Percentiles rank a stretch among this genome's conserved stretches.
Conservation (phyloP, 2,329 filamentous ascomycete species). For the Emericellopsis cladophorae region DNA sequence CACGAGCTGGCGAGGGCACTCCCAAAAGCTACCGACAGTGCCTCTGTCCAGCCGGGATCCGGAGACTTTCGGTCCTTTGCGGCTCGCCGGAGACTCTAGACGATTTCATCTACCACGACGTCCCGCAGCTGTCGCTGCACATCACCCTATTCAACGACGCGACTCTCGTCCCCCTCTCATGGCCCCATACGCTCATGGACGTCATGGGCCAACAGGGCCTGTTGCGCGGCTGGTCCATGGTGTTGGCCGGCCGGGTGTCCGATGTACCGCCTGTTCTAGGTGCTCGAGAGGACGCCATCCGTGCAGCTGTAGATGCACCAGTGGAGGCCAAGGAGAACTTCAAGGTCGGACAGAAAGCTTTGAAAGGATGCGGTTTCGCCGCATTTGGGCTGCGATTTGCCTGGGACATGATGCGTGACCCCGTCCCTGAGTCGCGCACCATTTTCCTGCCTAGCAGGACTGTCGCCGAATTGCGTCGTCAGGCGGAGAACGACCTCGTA, state of each 20-base stretch:
- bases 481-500: background rate
- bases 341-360: background rate
- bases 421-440: slow-evolving; percentile 18
- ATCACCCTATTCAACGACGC: slow-evolving; percentile 34
- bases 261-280: slow-evolving; percentile 23
- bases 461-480: slow-evolving; percentile 1
- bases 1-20: slow-evolving; percentile 25
- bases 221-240: slow-evolving; percentile 29
- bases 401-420: slow-evolving; percentile 16
- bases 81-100: slow-evolving; percentile 8
- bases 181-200: slow-evolving; percentile 34
- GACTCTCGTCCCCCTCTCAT: slow-evolving; percentile 32
- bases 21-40: slow-evolving; percentile 12
- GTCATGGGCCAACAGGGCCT: slow-evolving; percentile 27
- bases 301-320: slow-evolving; percentile 7
- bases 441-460: slow-evolving; percentile 22
- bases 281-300: slow-evolving; percentile 21
- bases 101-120: slow-evolving; percentile 27
- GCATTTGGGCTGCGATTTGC: slow-evolving; percentile 9
- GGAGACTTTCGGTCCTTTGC: slow-evolving; percentile 8
- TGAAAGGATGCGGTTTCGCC: background rate
- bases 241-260: slow-evolving; percentile 26
- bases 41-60: slow-evolving; percentile 6
- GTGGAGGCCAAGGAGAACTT: background rate
- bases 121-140: slow-evolving; percentile 32